phyloP scores from a whole-genome alignment of 331 rosid genomes.

The Quercus phellos region DNA sequence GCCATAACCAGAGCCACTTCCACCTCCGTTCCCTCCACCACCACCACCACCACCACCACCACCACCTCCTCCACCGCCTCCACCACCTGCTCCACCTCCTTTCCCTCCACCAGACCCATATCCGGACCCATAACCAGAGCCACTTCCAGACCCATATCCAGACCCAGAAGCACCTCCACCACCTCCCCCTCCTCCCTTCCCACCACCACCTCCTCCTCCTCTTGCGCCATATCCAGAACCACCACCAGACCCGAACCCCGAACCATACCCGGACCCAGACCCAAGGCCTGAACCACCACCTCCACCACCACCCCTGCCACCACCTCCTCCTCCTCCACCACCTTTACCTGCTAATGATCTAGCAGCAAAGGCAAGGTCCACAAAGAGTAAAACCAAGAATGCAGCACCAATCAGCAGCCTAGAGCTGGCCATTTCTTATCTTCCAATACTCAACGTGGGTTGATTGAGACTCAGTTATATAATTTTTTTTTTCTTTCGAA shows the following conservation, averaged over 20 bases:
- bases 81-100: conserved; percentile 3
- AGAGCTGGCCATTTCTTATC: conserved; percentile 42
- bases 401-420: conserved; percentile 43
- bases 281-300: conserved; percentile 27
- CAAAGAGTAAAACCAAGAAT: conserved; percentile 56
- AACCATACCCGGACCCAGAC: conserved; percentile 45
- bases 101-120: conserved; percentile 24
- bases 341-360: conserved; percentile 28
- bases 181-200: conserved; percentile 17
- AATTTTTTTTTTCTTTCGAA: no score
- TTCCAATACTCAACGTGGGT: conserved; percentile 1
- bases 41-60: conserved; percentile 31
- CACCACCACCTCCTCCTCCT: conserved; percentile 33
- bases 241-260: conserved; percentile 57
- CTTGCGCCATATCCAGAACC: conserved; percentile 60
- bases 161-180: conserved; percentile 47
- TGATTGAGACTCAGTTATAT: neutral
- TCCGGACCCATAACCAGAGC: conserved; percentile 39
- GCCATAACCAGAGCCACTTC: conserved; percentile 46
- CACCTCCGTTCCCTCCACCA: conserved; percentile 38
- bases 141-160: conserved; percentile 24
- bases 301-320: conserved; percentile 16
- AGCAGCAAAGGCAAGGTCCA: conserved; percentile 61
- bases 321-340: conserved; percentile 15
- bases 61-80: neutral